A percentile compares a stretch with the other conserved stretches of the same genome.
phyloP scores from a whole-genome alignment of 176 grass and related monocot genomes.

The Musa schizocarpa region DNA sequence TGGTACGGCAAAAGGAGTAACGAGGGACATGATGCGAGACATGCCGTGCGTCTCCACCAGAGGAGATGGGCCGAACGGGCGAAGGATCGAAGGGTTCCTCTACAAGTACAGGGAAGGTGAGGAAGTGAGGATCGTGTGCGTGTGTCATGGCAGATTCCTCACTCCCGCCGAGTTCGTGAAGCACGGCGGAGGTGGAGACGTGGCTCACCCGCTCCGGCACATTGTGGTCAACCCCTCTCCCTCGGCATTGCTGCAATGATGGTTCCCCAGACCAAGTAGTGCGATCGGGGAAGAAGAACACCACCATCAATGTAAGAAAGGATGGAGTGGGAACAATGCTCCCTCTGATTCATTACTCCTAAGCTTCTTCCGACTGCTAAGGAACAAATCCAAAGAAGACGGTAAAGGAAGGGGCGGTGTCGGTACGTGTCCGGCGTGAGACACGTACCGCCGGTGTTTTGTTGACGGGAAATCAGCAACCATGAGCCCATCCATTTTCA shows the following conservation, averaged over 20 bases:
- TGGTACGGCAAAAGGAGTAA: conserved; percentile 29
- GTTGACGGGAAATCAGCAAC: no score
- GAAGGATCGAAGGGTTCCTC: conserved; percentile 60
- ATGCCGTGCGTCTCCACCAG: conserved; percentile 76
- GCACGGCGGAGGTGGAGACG: conserved; percentile 64
- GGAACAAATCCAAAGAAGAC: no score
- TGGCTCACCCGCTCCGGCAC: conserved; percentile 53
- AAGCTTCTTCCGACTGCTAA: no score
- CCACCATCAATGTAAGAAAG: no score
- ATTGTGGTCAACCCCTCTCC: conserved; percentile 46
- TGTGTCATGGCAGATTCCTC: conserved; percentile 79
- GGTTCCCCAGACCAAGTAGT: neutral
- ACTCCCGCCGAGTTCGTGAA: conserved; percentile 71
- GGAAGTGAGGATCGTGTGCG: conserved; percentile 62
- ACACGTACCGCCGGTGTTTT: no score
- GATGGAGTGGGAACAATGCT: no score
- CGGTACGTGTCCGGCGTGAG: no score
- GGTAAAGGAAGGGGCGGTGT: no score
- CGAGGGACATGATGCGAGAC: conserved; percentile 49
- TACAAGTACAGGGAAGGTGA: conserved; percentile 55
- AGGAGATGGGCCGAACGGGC: conserved; percentile 53
- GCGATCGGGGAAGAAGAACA: no score
- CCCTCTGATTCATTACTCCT: no score
- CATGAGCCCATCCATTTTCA: no score
- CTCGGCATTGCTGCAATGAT: conserved; percentile 14